Evolutionary conservation across 1,139 yeast genomes (phyloP).

Genomic region (Diutina ranongensis): DNA sequence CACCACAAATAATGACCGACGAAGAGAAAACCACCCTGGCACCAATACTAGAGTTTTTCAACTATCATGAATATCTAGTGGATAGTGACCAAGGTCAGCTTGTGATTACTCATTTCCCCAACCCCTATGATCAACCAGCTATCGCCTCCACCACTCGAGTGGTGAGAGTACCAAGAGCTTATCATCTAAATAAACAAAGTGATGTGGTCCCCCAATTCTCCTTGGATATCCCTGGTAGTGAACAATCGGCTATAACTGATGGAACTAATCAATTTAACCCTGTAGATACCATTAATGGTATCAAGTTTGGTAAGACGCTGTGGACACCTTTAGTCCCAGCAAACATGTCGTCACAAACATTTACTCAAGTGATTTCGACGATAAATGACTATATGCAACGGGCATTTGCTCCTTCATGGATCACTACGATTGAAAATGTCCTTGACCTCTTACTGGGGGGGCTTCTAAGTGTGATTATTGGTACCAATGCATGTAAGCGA

Average conservation of each 20-base stretch:
- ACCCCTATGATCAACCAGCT: background rate
- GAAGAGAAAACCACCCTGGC: too few relatives aligned
- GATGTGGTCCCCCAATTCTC: background rate
- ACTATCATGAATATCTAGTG: background rate
- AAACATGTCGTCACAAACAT: background rate
- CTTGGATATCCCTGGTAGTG: background rate
- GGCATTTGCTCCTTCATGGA: background rate
- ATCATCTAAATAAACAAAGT: background rate
- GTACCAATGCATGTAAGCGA: background rate
- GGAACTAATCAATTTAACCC: background rate
- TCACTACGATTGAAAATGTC: background rate
- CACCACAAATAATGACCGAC: background rate
- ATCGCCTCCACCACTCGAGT: background rate
- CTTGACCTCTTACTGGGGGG: background rate
- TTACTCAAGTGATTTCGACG: background rate
- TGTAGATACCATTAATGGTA: background rate
- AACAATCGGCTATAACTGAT: background rate
- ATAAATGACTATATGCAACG: background rate
- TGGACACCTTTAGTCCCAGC: conserved; percentile 2
- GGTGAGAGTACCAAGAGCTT: background rate
- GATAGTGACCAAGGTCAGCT: background rate
- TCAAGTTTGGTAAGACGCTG: background rate
- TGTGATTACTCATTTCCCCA: conserved; percentile 3
- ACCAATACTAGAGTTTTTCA: background rate
- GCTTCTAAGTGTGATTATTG: background rate